phyloP scores from a whole-genome alignment of 768 basidiomycete genomes.

The Crepidotus variabilis region DNA sequence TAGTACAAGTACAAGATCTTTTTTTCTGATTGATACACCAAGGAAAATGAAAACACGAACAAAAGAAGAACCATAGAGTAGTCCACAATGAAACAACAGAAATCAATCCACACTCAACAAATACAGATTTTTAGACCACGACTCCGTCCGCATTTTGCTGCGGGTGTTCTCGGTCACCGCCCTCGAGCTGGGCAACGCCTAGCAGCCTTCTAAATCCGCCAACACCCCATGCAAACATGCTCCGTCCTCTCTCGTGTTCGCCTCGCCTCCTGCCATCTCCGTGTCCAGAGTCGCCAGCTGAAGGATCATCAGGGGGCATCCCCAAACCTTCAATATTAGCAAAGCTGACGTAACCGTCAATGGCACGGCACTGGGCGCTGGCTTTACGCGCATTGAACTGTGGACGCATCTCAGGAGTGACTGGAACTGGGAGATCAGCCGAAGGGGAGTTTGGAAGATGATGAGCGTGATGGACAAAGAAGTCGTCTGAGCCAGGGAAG shows the following conservation, averaged over 20 bases:
- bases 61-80: neutral
- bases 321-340: slow-evolving; percentile 66
- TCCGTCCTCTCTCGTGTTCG: slow-evolving; percentile 5
- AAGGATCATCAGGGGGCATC: slow-evolving; percentile 41
- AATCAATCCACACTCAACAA: slow-evolving; percentile 2
- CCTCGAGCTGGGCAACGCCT: neutral
- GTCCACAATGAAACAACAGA: neutral
- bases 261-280: slow-evolving; percentile 8
- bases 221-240: slow-evolving; percentile 5
- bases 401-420: neutral
- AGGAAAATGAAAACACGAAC: neutral
- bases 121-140: neutral
- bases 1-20: neutral
- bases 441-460: neutral
- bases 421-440: neutral
- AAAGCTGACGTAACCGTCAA: slow-evolving; percentile 68
- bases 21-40: neutral
- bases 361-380: slow-evolving; percentile 48
- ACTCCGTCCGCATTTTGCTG: neutral
- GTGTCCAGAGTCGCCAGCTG: neutral
- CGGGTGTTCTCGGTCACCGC: neutral
- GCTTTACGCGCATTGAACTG: slow-evolving; percentile 63
- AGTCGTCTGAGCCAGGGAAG: slow-evolving; percentile 2
- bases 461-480: slow-evolving; percentile 3
- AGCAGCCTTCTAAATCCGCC: slow-evolving; percentile 5